Percentiles rank a stretch among this genome's conserved stretches.
phyloP scores from a whole-genome alignment of 441 rosid species.

The Croton setiger region DNA sequence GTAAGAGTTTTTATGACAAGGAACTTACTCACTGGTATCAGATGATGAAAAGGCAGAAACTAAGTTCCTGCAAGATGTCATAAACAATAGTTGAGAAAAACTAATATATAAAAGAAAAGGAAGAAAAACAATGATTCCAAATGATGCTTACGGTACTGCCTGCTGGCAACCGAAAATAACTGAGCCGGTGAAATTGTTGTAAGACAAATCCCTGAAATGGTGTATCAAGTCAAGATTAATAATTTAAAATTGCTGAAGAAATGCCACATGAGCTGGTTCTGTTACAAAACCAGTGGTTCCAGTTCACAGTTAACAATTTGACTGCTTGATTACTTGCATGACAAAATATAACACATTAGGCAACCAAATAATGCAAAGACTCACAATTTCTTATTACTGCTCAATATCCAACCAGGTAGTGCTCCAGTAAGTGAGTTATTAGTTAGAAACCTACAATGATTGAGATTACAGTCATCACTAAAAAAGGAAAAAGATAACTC shows the following conservation, averaged over 20 bases:
- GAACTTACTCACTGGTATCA: conserved; percentile 51
- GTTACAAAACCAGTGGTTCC: no score
- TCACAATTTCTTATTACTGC: conserved; percentile 29
- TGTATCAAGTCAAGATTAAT: conserved; percentile 4
- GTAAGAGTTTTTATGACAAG: not conserved
- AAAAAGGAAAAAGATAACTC: no score
- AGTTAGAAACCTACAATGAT: conserved; percentile 49
- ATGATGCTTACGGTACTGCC: conserved; percentile 43
- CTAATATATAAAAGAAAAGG: conserved; percentile 1
- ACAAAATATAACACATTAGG: not conserved
- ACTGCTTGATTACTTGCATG: not conserved
- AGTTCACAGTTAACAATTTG: not conserved
- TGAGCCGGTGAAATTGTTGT: conserved; percentile 67
- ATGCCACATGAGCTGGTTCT: not conserved
- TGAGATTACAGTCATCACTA: not conserved
- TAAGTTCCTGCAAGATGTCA: conserved; percentile 50
- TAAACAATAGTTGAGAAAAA: not conserved
- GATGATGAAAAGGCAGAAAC: conserved; percentile 48
- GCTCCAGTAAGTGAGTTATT: conserved; percentile 72
- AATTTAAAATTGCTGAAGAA: not conserved
- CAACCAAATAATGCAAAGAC: conserved; percentile 10
- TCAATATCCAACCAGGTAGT: conserved; percentile 46
- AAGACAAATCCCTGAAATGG: conserved; percentile 73
- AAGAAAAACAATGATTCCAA: not conserved
- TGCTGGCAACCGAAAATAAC: conserved; percentile 37